Conservation (phyloP, 306 rosid genomes). For the Gillenia trifoliata region DNA sequence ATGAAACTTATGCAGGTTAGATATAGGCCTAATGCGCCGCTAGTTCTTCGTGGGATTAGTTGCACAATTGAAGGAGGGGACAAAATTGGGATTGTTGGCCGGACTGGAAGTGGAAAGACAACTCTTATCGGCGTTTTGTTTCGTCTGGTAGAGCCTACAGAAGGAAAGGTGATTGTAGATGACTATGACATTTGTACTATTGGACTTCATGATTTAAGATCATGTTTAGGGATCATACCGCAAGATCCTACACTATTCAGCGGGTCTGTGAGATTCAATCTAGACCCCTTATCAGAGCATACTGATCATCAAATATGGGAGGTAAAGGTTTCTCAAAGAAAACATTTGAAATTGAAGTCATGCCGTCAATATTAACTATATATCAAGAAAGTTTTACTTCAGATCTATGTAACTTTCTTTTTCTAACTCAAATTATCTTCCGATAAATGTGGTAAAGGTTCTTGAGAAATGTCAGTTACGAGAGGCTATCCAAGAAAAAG, state of each 20-base stretch:
- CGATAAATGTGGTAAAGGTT: conserved; percentile 6
- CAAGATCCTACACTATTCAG: conserved; percentile 29
- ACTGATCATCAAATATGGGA: conserved; percentile 28
- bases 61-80: conserved; percentile 28
- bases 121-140: conserved; percentile 15
- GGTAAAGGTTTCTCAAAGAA: conserved; percentile 12
- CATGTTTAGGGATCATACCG: conserved; percentile 21
- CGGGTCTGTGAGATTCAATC: conserved; percentile 31
- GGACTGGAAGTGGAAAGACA: conserved; percentile 22
- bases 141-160: conserved; percentile 28
- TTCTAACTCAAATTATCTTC: not conserved
- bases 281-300: conserved; percentile 27
- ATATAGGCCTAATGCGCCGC: conserved; percentile 21
- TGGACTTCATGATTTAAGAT: conserved; percentile 29
- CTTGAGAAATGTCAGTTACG: conserved; percentile 30
- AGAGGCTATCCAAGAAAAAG: conserved; percentile 18
- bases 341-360: too few relatives aligned
- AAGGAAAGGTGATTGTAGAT: conserved; percentile 23
- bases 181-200: conserved; percentile 17
- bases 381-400: too few relatives aligned
- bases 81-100: conserved; percentile 30
- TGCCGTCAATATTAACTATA: too few relatives aligned
- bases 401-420: not conserved
- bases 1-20: conserved; percentile 21
- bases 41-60: conserved; percentile 22